Evolutionary conservation across 176 grass and related monocot genomes (phyloP).

Genomic region (Aegilops speltoides): DNA sequence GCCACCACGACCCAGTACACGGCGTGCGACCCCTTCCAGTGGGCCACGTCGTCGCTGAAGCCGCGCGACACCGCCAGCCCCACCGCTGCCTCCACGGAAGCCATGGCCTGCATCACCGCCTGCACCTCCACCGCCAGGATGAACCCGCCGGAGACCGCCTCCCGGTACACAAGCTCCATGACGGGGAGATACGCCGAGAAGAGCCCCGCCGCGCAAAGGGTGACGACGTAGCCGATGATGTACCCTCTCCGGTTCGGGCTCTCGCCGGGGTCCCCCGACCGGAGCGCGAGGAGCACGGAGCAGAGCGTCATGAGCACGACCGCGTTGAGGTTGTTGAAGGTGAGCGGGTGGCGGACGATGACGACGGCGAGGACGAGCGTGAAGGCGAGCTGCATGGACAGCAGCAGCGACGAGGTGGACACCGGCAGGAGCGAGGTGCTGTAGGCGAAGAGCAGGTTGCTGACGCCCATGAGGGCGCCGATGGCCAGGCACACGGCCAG

Average conservation of each 20-base stretch:
- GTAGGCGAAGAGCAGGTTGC: slow-evolving; percentile 78
- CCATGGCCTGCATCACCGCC: slow-evolving; percentile 76
- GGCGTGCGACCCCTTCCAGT: slow-evolving; percentile 49
- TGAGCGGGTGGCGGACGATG: slow-evolving; percentile 74
- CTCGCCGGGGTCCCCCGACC: slow-evolving; percentile 44
- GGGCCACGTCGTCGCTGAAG: slow-evolving; percentile 29
- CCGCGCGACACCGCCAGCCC: slow-evolving; percentile 44
- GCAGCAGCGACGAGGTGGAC: slow-evolving; percentile 88
- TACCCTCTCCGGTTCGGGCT: slow-evolving; percentile 31
- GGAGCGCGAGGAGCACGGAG: slow-evolving; percentile 63
- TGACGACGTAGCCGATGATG: slow-evolving; percentile 55
- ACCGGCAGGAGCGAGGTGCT: slow-evolving; percentile 78
- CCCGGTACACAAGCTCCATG: slow-evolving; percentile 73
- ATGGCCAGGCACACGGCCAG: slow-evolving; percentile 48
- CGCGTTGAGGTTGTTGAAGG: slow-evolving; percentile 80
- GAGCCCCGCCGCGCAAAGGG: slow-evolving; percentile 69
- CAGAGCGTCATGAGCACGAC: slow-evolving; percentile 75
- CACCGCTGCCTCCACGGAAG: slow-evolving; percentile 53
- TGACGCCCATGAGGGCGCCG: slow-evolving; percentile 76
- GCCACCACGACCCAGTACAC: slow-evolving; percentile 61
- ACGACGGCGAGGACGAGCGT: slow-evolving; percentile 63
- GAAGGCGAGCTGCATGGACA: slow-evolving; percentile 85
- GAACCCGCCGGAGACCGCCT: slow-evolving; percentile 46
- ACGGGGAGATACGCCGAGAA: slow-evolving; percentile 81
- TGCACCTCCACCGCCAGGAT: slow-evolving; percentile 75